Conservation (phyloP, 176 grass and related monocot species). For the Oryza brachyantha region DNA sequence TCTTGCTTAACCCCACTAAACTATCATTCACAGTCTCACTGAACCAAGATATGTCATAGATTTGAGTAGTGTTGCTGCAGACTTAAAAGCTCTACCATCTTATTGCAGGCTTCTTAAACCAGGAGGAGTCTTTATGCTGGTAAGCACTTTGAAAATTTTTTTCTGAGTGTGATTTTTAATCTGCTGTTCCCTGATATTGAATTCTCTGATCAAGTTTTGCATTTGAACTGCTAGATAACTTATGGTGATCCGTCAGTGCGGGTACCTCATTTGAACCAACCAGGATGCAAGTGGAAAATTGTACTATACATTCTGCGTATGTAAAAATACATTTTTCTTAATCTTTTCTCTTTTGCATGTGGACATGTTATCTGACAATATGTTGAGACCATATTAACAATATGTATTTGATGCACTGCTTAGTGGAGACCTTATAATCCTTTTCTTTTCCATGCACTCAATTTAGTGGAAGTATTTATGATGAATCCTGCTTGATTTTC, state of each 20-base stretch:
- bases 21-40: conserved; percentile 21
- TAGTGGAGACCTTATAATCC: background rate
- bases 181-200: conserved; percentile 1
- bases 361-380: conserved; percentile 2
- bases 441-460: background rate
- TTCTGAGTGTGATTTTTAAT: conserved; percentile 9
- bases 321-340: conserved; percentile 21
- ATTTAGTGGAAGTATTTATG: background rate
- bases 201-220: conserved; percentile 22
- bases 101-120: conserved; percentile 84
- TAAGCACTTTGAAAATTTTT: conserved; percentile 31
- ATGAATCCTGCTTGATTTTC: conserved; percentile 1
- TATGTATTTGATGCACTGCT: background rate
- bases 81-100: conserved; percentile 38
- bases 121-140: conserved; percentile 88
- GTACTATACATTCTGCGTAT: conserved; percentile 79
- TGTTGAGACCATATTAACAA: background rate
- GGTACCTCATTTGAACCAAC: conserved; percentile 75
- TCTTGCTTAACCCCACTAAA: conserved; percentile 23
- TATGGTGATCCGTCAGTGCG: conserved; percentile 92
- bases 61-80: conserved; percentile 29
- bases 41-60: background rate
- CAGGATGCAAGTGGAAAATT: conserved; percentile 79
- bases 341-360: conserved; percentile 11
- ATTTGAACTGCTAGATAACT: conserved; percentile 72